Evolutionary conservation across 768 basidiomycete genomes (phyloP).

Genomic region (Trametes cinnabarina): DNA sequence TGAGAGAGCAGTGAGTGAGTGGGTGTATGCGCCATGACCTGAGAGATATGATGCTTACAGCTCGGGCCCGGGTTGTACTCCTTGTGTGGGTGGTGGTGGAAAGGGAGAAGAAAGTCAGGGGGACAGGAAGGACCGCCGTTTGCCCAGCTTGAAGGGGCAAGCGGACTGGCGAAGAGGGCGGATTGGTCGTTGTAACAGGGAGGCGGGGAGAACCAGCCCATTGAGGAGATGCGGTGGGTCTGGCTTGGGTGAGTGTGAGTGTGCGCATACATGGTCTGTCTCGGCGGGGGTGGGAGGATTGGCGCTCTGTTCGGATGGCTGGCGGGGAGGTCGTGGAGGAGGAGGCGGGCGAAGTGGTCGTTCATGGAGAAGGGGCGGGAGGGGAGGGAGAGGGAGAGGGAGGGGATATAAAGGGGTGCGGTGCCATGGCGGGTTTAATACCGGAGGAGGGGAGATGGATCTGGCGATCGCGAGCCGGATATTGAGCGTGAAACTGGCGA

Average conservation of each 20-base stretch:
- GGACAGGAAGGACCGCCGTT: conserved; percentile 15
- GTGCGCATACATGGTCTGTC: not conserved
- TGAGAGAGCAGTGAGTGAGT: not conserved
- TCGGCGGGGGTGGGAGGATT: conserved; percentile 11
- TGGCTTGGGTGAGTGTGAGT: conserved; percentile 4
- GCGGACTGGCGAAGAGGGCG: conserved; percentile 15
- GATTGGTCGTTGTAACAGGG: not conserved
- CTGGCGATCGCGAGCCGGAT: not conserved
- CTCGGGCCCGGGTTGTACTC: conserved; percentile 15
- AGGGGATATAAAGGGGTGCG: conserved; percentile 9
- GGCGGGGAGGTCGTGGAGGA: conserved; percentile 22
- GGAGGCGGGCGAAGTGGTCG: conserved; percentile 21
- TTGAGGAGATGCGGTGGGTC: not conserved
- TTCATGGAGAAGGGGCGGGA: conserved; percentile 25
- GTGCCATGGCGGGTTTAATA: not conserved
- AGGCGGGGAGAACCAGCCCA: conserved; percentile 9
- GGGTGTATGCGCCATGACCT: not conserved
- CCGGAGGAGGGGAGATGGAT: not conserved
- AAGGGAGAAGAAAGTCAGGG: conserved; percentile 19
- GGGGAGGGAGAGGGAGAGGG: conserved; percentile 7
- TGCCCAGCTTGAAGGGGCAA: conserved; percentile 15
- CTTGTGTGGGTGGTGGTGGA: conserved; percentile 21
- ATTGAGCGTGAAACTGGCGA: not conserved
- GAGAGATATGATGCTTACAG: conserved; percentile 29
- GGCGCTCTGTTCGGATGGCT: conserved; percentile 3